Percentiles rank a stretch among this genome's conserved stretches.
phyloP scores from a whole-genome alignment of 2,329 filamentous ascomycete species.

The Talaromyces sp. region DNA sequence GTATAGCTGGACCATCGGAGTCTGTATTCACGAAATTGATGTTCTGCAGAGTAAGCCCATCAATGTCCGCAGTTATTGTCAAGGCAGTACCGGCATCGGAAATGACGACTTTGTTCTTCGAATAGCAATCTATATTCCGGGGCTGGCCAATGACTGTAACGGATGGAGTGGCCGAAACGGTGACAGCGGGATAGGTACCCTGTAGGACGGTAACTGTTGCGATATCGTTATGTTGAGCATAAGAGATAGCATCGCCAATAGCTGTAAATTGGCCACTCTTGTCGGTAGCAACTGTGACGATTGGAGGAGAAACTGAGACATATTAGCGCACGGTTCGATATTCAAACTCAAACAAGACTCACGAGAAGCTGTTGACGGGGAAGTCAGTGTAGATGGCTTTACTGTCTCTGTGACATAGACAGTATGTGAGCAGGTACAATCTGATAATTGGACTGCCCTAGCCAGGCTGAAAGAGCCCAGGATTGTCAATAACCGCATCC shows the following conservation, averaged over 20 bases:
- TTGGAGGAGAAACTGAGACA: slow-evolving; percentile 16
- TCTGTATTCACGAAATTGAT: slow-evolving; percentile 40
- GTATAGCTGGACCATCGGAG: slow-evolving; percentile 26
- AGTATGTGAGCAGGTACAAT: slow-evolving; percentile 3
- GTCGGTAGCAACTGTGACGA: slow-evolving; percentile 50
- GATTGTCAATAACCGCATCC: not conserved
- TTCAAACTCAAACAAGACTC: not conserved
- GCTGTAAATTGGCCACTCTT: slow-evolving; percentile 52
- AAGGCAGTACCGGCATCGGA: slow-evolving; percentile 30
- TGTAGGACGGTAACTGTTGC: slow-evolving; percentile 50
- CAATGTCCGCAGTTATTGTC: slow-evolving; percentile 32
- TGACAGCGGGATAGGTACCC: slow-evolving; percentile 51
- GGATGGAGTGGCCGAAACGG: slow-evolving; percentile 43
- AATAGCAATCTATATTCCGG: slow-evolving; percentile 32
- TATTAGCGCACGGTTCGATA: not conserved
- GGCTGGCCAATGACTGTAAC: slow-evolving; percentile 48
- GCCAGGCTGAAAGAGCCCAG: slow-evolving; percentile 4
- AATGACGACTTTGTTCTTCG: slow-evolving; percentile 44
- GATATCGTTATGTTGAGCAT: slow-evolving; percentile 45
- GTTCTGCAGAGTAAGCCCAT: slow-evolving; percentile 42
- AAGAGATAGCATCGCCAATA: slow-evolving; percentile 49
- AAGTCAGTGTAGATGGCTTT: not conserved
- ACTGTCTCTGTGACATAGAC: not conserved
- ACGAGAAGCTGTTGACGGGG: not conserved
- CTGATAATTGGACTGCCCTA: not conserved